These are phyloP conservation scores for Pugionium cornutum DNA, from an alignment of 345 rosid species.

Conservation along the genomic window DNA sequence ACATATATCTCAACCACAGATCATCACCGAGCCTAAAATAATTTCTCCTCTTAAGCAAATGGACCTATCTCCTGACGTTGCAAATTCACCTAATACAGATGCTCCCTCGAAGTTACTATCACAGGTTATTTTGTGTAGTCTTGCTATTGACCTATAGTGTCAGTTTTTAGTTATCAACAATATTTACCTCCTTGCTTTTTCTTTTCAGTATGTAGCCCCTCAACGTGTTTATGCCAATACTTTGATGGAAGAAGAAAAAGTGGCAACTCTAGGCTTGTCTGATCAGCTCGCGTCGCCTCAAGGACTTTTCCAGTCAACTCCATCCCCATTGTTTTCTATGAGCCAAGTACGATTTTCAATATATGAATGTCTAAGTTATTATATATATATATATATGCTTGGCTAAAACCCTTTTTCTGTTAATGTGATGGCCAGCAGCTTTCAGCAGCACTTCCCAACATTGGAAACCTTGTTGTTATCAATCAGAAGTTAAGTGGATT, in stretches of 20 bases:
- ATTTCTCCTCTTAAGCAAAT: conserved; percentile 63
- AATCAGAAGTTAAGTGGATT: conserved; percentile 69
- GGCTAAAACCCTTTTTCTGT: conserved; percentile 10
- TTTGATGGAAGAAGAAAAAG: conserved; percentile 84
- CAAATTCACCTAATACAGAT: conserved; percentile 68
- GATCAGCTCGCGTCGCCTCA: conserved; percentile 84
- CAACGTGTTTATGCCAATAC: conserved; percentile 63
- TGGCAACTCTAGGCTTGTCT: conserved; percentile 64
- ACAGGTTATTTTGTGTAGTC: conserved; percentile 55
- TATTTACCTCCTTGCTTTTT: conserved; percentile 23
- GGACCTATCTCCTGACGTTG: conserved; percentile 59
- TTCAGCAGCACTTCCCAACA: conserved; percentile 70
- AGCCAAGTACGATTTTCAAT: conserved; percentile 51
- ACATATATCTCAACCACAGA: conserved; percentile 59
- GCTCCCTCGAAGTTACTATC: conserved; percentile 64
- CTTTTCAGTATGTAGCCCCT: conserved; percentile 63
- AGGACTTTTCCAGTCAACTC: conserved; percentile 77
- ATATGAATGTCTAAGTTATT: conserved; percentile 5
- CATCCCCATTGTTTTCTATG: conserved; percentile 68
- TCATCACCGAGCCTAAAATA: conserved; percentile 70
- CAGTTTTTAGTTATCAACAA: neutral
- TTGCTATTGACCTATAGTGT: neutral
- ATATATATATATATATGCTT: conserved; percentile 1
- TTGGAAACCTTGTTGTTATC: conserved; percentile 78
- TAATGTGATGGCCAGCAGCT: conserved; percentile 51